Evolutionary conservation across 2,329 filamentous ascomycete species (phyloP), one percentile per base, ranked within the genome.

Genomic region (Clarireedia sp.): DNA sequence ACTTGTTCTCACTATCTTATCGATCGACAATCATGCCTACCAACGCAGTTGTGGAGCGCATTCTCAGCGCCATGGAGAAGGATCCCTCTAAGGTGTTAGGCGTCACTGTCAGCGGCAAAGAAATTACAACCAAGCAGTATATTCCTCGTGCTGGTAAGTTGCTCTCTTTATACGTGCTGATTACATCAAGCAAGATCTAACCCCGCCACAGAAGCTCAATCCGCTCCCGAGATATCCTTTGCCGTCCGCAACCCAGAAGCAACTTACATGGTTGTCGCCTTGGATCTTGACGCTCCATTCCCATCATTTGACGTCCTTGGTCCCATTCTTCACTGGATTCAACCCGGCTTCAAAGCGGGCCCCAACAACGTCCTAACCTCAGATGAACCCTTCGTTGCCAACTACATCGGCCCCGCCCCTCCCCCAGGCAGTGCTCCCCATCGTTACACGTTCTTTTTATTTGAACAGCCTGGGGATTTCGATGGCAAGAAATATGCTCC

Each of bases 201-300:
- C n/a, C 2, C 33, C 1, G 21, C 17, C 3, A 38, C 24, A 66
- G 63, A 62, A 43, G 64, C 64, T 21, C 61, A 66, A 53, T 45
- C 43, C 2, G 36, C 59, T 5, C 64, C 66, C 3, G 47, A 60
- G 14, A 29, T 67, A 21, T 57, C 52, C 19, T 62, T 60, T 41
- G 37, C 36, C n/a, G 51, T 55, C n/a, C 46, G 53, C 3, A 41
- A 51, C 2, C 51, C 60, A 24, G 17, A 51, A 17, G 41, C 29
- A n/a, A 68, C 62, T 24, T 78, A 75, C 64, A 55, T 77, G 23
- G 61, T 73, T 55, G 62, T 77, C 23, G 65, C 64, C 47, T 61
- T 78, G 26, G 76, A 79, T 59, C 67, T 76, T 16, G 77, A 79
- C 66, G 72, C 76, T 1, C 77, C 76, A 0, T 74, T 73, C 59